These are phyloP conservation scores for Mollisiaceae sp. DNA, from an alignment of 2,329 filamentous ascomycete genomes.

Conservation along the genomic window DNA sequence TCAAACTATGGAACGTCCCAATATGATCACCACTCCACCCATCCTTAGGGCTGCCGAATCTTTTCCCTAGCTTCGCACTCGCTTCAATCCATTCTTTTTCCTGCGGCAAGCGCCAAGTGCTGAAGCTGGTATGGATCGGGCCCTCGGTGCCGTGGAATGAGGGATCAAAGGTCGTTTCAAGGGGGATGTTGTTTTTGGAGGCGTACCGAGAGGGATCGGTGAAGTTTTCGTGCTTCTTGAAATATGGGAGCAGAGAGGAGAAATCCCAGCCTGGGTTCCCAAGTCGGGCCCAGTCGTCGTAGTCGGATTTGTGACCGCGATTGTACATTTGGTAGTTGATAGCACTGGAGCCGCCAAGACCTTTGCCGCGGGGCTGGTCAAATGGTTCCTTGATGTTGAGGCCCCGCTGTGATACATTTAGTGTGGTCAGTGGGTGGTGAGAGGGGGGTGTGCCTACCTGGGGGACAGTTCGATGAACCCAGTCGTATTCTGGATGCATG, in stretches of 20 bases:
- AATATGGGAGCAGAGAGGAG: constrained; percentile 48
- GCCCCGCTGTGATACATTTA: background rate
- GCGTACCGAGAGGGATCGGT: constrained; percentile 17
- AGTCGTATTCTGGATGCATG: constrained; percentile 29
- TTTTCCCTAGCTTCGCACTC: constrained; percentile 13
- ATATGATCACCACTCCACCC: constrained; percentile 30
- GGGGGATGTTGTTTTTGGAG: constrained; percentile 22
- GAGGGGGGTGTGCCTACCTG: constrained; percentile 20
- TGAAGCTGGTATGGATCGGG: constrained; percentile 31
- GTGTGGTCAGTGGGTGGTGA: background rate
- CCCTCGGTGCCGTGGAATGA: constrained; percentile 24
- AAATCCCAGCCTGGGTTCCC: constrained; percentile 49
- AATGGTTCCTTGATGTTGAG: constrained; percentile 9
- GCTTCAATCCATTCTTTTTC: constrained; percentile 25
- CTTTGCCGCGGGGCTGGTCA: constrained; percentile 42
- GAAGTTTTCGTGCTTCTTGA: constrained; percentile 44
- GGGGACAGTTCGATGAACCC: constrained; percentile 20
- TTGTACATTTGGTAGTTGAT: constrained; percentile 46
- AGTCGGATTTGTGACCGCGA: constrained; percentile 37
- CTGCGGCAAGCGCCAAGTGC: constrained; percentile 14
- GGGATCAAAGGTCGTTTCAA: constrained; percentile 24
- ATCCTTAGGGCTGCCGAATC: constrained; percentile 20
- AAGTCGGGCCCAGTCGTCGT: constrained; percentile 48
- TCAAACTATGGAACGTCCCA: constrained; percentile 24
- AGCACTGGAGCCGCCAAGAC: constrained; percentile 44